Percentiles rank a stretch among this genome's conserved stretches.
Conservation (phyloP, 441 rosid genomes). For the Metrosideros polymorpha region DNA sequence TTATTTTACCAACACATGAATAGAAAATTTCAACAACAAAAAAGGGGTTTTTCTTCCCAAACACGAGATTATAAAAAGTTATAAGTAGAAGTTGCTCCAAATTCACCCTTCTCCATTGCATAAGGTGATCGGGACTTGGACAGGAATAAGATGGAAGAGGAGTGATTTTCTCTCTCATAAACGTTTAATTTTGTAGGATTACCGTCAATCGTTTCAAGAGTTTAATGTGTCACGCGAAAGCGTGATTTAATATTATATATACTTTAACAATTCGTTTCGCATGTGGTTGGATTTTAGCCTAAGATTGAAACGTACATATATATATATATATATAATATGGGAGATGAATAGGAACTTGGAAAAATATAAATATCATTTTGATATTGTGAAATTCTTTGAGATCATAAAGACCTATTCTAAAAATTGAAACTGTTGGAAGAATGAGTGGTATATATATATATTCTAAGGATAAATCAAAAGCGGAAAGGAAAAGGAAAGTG, state of each 20-base stretch:
- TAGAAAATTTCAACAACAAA: too few species aligned
- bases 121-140: too few species aligned
- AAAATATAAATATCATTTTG: too few species aligned
- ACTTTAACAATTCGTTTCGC: accelerated
- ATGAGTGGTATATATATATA: too few species aligned
- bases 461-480: not conserved
- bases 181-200: not conserved
- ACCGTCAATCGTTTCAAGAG: not conserved
- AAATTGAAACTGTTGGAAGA: too few species aligned
- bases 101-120: too few species aligned
- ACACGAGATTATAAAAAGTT: too few species aligned
- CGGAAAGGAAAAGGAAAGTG: not conserved
- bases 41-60: too few species aligned
- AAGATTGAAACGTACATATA: not conserved
- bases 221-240: not conserved
- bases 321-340: not conserved
- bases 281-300: not conserved
- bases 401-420: too few species aligned
- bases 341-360: too few species aligned
- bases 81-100: too few species aligned
- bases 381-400: accelerated
- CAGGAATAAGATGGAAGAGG: not conserved
- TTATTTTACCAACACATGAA: too few species aligned
- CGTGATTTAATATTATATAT: not conserved
- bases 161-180: not conserved